Evolutionary conservation across 257 asterid species (phyloP), one percentile per base, ranked within the genome.

Genomic region (Solanum pinnatisectum): DNA sequence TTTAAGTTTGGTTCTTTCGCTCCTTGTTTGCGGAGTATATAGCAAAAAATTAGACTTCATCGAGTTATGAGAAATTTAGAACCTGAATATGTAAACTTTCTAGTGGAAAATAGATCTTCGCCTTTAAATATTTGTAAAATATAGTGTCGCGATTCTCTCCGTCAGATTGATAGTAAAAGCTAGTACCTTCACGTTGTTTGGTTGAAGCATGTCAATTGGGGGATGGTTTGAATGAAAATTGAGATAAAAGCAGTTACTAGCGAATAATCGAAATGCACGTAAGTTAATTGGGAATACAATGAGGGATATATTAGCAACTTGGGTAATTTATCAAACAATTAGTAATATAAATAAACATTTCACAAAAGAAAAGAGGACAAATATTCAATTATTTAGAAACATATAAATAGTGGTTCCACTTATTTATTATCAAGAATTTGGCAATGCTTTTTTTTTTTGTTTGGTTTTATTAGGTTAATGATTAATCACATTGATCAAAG

Each of bases 161-260:
- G 0, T 49, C 7, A 1, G 11, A 44, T 44, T 12, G 52, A 49
- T 49, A 2, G 8, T 49, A 49, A 15, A 49, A 49, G 60, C 8
- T 49, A 49, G 15, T 49, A 49, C 8, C 23, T 49, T 49, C 9
- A 16, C 23, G 60, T 49, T 49, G 9, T 15, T 49, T 49, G 23
- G 2, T 49, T 49, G 3, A 49, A 49, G 60, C 60, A 15, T 49
- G 60, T 5, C 10, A 52, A 52, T 16, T 18, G n/a, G 3, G 18
- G n/a, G 4, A 52, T 52, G 4, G 0, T 52, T 52, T 52, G 63
- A 52, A 52, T 18, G 8, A 18, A 52, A 16, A 52, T 0, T 52
- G 0, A 1, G 1, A 16, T 52, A 52, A 52, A 52, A 6, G 0
- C 0, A 3, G 2, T 6, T 52, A 52, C 63, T 1, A 52, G 1